Conservation (phyloP, 1,139 yeast genomes). For the Sugiyamaella neomexicana region DNA sequence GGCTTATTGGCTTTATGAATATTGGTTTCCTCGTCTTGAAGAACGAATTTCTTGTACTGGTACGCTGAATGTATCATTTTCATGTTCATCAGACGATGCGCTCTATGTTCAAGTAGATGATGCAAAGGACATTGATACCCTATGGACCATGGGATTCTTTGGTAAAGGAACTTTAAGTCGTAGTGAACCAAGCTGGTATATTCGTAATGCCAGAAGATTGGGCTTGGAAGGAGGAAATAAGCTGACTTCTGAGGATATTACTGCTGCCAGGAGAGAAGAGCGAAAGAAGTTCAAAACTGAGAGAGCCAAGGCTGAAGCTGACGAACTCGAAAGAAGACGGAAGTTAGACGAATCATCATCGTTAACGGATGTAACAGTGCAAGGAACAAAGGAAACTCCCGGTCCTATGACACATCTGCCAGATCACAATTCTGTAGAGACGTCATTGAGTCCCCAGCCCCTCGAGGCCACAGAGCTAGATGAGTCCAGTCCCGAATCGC, state of each 20-base stretch:
- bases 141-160: constrained; percentile 89
- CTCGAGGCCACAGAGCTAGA: constrained; percentile 25
- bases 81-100: constrained; percentile 37
- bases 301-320: constrained; percentile 42
- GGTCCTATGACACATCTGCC: no score
- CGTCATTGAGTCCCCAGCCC: background rate
- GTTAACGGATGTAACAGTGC: background rate
- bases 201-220: constrained; percentile 59
- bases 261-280: constrained; percentile 69
- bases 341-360: constrained; percentile 25
- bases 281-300: constrained; percentile 69
- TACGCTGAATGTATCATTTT: constrained; percentile 7
- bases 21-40: constrained; percentile 39
- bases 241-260: constrained; percentile 65
- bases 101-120: constrained; percentile 46
- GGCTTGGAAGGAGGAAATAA: constrained; percentile 44
- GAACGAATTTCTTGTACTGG: constrained; percentile 37
- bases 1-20: constrained; percentile 36
- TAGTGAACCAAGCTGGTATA: constrained; percentile 88
- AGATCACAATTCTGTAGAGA: no score
- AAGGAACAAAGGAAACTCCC: background rate
- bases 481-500: constrained; percentile 9
- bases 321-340: constrained; percentile 35
- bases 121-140: constrained; percentile 49
- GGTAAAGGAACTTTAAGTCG: constrained; percentile 91